Conservation (phyloP, 2,329 filamentous ascomycete genomes). For the Cadophora sp. region DNA sequence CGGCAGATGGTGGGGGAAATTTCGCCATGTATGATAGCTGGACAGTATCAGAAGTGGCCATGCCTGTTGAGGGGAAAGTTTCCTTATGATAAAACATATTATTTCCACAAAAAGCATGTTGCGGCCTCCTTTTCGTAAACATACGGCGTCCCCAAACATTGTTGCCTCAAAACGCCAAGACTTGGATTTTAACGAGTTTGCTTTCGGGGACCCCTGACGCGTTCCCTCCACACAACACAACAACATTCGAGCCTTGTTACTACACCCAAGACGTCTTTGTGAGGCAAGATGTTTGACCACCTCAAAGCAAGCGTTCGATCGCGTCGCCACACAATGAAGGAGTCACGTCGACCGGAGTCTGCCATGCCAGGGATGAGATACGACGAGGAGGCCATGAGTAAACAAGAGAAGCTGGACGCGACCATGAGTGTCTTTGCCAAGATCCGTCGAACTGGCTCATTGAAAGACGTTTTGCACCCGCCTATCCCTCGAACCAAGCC, state of each 20-base stretch:
- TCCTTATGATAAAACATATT: background rate
- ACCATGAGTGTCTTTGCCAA: slow-evolving; percentile 21
- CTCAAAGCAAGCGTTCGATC: slow-evolving; percentile 15
- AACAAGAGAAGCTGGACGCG: slow-evolving; percentile 19
- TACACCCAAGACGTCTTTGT: background rate
- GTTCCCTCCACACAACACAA: background rate
- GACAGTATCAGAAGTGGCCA: too few species aligned
- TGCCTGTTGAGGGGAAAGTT: too few species aligned
- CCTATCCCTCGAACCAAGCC: slow-evolving; percentile 21
- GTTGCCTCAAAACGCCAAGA: background rate
- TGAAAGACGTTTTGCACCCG: slow-evolving; percentile 16
- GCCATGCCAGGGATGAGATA: slow-evolving; percentile 14
- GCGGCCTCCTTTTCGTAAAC: background rate
- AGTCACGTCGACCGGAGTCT: slow-evolving; percentile 14
- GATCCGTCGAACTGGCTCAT: slow-evolving; percentile 17
- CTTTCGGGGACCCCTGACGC: background rate
- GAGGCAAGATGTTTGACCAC: slow-evolving; percentile 7
- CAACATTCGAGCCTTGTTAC: background rate
- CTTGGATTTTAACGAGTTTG: background rate
- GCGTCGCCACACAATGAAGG: background rate
- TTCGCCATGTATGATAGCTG: too few species aligned
- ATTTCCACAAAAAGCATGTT: background rate
- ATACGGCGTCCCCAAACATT: background rate
- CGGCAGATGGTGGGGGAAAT: too few species aligned
- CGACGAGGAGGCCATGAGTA: slow-evolving; percentile 12